Conservation (phyloP, 2,329 filamentous ascomycete species). For the Xylaria sp. region DNA sequence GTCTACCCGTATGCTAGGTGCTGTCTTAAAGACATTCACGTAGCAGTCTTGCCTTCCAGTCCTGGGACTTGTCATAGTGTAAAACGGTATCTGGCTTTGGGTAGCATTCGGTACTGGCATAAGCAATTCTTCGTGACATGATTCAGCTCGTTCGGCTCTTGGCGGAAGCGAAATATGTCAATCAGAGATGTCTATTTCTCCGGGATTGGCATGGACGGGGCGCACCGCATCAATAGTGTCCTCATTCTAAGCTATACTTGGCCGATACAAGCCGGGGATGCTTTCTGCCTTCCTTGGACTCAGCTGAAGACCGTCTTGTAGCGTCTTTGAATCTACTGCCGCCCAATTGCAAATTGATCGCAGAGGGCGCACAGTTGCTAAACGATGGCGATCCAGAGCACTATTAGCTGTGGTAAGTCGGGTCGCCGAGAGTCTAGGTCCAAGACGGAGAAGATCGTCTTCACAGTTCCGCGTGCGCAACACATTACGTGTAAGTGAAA, state of each 20-base stretch:
- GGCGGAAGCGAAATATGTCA: not conserved
- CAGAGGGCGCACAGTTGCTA: too few relatives aligned
- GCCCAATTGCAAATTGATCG: too few relatives aligned
- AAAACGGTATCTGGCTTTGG: not conserved
- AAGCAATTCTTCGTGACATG: not conserved
- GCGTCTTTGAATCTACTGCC: too few relatives aligned
- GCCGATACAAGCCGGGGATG: too few relatives aligned
- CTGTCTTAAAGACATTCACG: not conserved
- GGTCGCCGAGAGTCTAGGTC: too few relatives aligned
- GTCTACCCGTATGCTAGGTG: too few relatives aligned
- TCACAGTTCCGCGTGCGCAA: not conserved
- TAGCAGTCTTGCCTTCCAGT: not conserved
- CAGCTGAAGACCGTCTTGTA: too few relatives aligned
- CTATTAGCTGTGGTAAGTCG: too few relatives aligned
- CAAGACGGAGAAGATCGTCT: too few relatives aligned
- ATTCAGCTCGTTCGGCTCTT: not conserved
- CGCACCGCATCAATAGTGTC: slow-evolving; percentile 10
- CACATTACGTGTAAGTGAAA: not conserved
- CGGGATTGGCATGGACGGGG: not conserved
- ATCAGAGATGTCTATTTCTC: not conserved
- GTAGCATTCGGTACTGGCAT: not conserved
- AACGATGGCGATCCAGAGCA: too few relatives aligned
- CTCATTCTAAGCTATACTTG: not conserved
- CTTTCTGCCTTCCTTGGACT: too few relatives aligned
- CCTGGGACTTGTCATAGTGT: too few relatives aligned